Conservation (phyloP, 768 basidiomycete species). For the Cystobasidiopsis lactophilus region DNA sequence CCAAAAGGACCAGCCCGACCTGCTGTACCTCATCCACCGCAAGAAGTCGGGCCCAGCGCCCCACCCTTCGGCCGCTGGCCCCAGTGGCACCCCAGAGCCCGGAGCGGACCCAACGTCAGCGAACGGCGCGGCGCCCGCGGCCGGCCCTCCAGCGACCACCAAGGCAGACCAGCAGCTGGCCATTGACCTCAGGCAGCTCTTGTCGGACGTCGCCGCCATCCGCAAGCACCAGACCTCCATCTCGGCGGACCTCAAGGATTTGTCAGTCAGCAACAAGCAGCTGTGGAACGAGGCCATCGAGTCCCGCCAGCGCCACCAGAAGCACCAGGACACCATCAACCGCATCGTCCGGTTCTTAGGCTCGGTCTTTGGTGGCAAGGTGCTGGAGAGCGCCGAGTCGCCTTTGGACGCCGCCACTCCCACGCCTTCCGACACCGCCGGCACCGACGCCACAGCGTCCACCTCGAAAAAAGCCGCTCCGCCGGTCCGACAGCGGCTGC, state of each 20-base stretch:
- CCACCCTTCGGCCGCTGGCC: no score
- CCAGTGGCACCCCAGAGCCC: slow-evolving; percentile 16
- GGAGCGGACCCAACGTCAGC: slow-evolving; percentile 9
- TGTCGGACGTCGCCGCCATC: slow-evolving; percentile 62
- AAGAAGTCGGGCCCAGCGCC: slow-evolving; percentile 47
- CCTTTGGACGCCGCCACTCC: background rate
- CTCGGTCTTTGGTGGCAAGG: slow-evolving; percentile 44
- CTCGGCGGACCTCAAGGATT: slow-evolving; percentile 61
- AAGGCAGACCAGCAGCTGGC: background rate
- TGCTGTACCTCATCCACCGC: slow-evolving; percentile 66
- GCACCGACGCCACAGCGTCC: background rate
- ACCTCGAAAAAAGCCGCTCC: background rate
- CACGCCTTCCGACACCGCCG: background rate
- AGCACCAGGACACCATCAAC: slow-evolving; percentile 90
- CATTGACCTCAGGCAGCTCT: slow-evolving; percentile 9
- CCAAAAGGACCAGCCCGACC: slow-evolving; percentile 62
- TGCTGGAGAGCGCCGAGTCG: background rate
- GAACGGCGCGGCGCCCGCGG: background rate
- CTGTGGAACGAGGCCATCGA: slow-evolving; percentile 81
- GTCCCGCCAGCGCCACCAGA: slow-evolving; percentile 58
- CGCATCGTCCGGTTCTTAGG: slow-evolving; percentile 85
- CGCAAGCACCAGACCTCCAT: slow-evolving; percentile 85
- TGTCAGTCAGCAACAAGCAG: slow-evolving; percentile 65
- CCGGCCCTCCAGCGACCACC: background rate
- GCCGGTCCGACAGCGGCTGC: background rate